phyloP scores from a whole-genome alignment of 768 basidiomycete species.

The Panaeolus papilionaceus region DNA sequence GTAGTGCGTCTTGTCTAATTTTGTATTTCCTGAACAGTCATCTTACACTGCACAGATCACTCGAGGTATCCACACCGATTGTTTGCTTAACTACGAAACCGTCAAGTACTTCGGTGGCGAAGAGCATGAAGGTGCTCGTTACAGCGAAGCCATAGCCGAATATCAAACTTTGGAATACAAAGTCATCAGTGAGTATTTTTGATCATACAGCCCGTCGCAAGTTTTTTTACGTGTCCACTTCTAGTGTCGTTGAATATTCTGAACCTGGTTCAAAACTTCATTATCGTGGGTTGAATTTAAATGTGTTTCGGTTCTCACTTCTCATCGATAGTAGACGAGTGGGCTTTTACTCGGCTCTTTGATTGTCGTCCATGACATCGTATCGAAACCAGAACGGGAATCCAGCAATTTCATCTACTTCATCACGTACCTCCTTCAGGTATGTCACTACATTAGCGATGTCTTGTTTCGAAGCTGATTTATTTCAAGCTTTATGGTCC shows the following conservation, averaged over 20 bases:
- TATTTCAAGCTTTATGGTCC: constrained; percentile 66
- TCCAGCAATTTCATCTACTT: constrained; percentile 79
- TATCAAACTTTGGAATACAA: constrained; percentile 79
- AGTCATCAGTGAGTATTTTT: constrained; percentile 64
- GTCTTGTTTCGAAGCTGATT: background rate
- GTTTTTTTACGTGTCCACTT: constrained; percentile 2
- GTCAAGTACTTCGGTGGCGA: constrained; percentile 93
- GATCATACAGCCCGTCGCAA: background rate
- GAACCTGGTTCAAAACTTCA: constrained; percentile 81
- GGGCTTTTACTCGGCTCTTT: constrained; percentile 85
- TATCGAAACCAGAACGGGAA: constrained; percentile 48
- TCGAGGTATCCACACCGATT: constrained; percentile 85
- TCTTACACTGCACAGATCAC: constrained; percentile 53
- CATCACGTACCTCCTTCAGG: constrained; percentile 83
- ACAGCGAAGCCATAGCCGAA: constrained; percentile 69
- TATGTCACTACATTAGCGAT: constrained; percentile 34
- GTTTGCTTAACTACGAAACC: constrained; percentile 82
- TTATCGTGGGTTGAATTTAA: constrained; percentile 58
- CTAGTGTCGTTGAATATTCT: constrained; percentile 74
- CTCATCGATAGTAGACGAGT: constrained; percentile 52
- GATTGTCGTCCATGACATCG: constrained; percentile 77
- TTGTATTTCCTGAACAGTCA: background rate
- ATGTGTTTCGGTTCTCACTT: background rate
- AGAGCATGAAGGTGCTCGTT: constrained; percentile 75
- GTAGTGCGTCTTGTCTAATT: constrained; percentile 49